Percentiles rank a stretch among this genome's conserved stretches.
Evolutionary conservation across 208 protist species (phyloP).

Genomic region (Acanthamoeba sp.): DNA sequence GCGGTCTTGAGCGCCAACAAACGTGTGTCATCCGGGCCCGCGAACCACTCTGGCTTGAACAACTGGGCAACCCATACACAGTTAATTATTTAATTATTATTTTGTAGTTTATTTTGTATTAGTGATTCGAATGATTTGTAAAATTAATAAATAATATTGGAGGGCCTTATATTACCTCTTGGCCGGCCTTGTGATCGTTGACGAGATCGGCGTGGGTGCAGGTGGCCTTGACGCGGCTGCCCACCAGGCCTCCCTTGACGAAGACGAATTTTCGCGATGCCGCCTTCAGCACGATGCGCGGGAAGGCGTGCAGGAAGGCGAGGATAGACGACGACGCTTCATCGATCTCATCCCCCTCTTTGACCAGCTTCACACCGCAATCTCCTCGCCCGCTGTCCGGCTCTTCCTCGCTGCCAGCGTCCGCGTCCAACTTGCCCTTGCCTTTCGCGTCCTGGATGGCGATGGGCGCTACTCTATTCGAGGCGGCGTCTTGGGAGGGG

Average conservation of each 20-base stretch:
- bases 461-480: background rate
- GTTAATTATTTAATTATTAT: background rate
- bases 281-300: conserved; percentile 2
- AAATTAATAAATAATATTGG: background rate
- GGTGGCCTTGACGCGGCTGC: conserved; percentile 27
- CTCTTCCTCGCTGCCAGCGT: background rate
- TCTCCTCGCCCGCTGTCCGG: background rate
- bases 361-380: background rate
- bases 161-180: background rate
- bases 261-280: conserved; percentile 21
- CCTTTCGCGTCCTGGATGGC: background rate
- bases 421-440: background rate
- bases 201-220: background rate
- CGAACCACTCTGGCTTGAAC: conserved; percentile 38
- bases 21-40: background rate
- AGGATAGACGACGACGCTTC: conserved; percentile 12
- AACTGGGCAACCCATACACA: background rate
- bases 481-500: background rate
- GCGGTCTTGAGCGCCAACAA: conserved; percentile 18
- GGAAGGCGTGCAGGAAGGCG: background rate
- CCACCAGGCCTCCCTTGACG: conserved; percentile 7
- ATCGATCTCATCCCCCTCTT: conserved; percentile 8
- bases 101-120: conserved; percentile 11
- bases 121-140: conserved; percentile 14
- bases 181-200: conserved; percentile 35